Percentiles rank a stretch among this genome's conserved stretches.
These are phyloP conservation scores for Wickerhamiella infanticola DNA, from an alignment of 1,139 yeast species.

Conservation along the genomic window DNA sequence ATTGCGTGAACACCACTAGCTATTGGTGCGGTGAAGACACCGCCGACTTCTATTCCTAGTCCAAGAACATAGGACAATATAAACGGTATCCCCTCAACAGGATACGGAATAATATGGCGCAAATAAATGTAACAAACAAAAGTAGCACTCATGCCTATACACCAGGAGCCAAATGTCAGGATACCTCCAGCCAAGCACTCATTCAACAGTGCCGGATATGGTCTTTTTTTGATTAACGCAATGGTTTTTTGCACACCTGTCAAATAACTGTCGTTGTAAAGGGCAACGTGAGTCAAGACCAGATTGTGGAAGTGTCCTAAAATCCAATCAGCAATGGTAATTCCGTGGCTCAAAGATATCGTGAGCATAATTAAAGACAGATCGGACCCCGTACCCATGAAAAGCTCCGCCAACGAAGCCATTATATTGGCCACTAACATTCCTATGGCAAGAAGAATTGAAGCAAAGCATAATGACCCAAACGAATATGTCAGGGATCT, in stretches of 20 bases:
- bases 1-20: conserved; percentile 75
- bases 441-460: conserved; percentile 61
- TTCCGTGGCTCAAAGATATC: conserved; percentile 45
- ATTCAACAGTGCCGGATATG: conserved; percentile 74
- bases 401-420: conserved; percentile 30
- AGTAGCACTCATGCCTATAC: conserved; percentile 48
- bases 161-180: conserved; percentile 48
- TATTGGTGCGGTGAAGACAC: conserved; percentile 57
- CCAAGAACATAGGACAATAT: conserved; percentile 65
- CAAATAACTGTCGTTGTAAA: conserved; percentile 69
- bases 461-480: conserved; percentile 84
- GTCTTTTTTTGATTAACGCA: conserved; percentile 60
- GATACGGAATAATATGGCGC: conserved; percentile 53
- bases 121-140: conserved; percentile 58
- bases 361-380: conserved; percentile 26
- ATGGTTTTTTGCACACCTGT: conserved; percentile 72
- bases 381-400: conserved; percentile 29
- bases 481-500: conserved; percentile 76
- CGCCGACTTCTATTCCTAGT: conserved; percentile 61
- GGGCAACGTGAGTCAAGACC: conserved; percentile 75
- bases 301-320: conserved; percentile 80
- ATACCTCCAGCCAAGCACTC: conserved; percentile 73
- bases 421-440: conserved; percentile 44
- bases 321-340: conserved; percentile 50
- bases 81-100: conserved; percentile 54